Conservation (phyloP, 2,329 filamentous ascomycete genomes). For the Diaporthe eres region DNA sequence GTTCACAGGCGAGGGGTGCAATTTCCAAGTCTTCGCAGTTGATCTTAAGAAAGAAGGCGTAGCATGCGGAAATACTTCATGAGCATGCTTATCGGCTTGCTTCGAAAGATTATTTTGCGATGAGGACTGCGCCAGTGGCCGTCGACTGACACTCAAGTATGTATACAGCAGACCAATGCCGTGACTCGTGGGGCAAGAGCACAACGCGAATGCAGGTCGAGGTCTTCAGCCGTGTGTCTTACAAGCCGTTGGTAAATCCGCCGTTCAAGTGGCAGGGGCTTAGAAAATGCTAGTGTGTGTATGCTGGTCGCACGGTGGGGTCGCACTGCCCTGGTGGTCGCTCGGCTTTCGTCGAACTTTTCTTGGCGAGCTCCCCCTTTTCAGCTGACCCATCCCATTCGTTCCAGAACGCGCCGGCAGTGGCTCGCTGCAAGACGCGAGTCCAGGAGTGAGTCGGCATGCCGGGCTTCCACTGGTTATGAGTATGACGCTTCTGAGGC, state of each 20-base stretch:
- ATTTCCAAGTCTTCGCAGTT: neutral
- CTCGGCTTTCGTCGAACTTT: constrained; percentile 34
- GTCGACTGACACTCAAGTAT: constrained; percentile 8
- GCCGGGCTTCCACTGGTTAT: constrained; percentile 25
- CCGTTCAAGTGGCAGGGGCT: constrained; percentile 20
- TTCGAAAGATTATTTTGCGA: neutral
- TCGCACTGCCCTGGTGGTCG: constrained; percentile 36
- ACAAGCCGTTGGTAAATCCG: constrained; percentile 25
- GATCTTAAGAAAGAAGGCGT: neutral
- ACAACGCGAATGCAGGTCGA: constrained; percentile 33
- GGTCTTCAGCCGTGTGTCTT: constrained; percentile 33
- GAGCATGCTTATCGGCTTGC: neutral
- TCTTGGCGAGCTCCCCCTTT: constrained; percentile 38
- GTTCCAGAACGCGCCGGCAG: constrained; percentile 36
- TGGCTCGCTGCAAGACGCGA: constrained; percentile 25
- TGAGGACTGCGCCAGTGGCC: neutral
- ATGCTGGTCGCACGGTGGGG: neutral
- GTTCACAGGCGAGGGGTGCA: neutral
- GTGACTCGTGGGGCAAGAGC: constrained; percentile 36
- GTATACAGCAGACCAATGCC: constrained; percentile 15
- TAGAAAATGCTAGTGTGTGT: constrained; percentile 12
- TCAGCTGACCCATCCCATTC: constrained; percentile 33
- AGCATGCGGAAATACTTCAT: neutral
- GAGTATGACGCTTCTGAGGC: constrained; percentile 15
- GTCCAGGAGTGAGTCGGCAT: constrained; percentile 16